phyloP scores from a whole-genome alignment of 2,329 filamentous ascomycete genomes.

The Pleoardoris graminearum region DNA sequence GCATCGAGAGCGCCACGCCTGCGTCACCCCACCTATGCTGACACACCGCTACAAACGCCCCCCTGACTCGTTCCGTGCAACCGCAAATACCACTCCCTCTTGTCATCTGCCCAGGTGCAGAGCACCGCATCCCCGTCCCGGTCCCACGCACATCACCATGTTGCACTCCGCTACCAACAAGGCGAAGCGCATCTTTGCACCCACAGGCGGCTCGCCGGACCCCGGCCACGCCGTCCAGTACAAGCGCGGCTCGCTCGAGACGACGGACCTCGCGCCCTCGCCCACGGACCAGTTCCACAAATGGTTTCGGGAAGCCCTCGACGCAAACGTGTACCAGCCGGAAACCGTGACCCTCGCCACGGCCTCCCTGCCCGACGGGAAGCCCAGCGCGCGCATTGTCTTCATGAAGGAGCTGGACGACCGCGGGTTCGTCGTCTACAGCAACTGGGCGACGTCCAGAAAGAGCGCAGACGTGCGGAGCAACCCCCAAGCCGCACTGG shows the following conservation, averaged over 20 bases:
- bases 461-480: conserved; percentile 68
- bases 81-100: neutral
- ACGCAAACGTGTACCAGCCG: conserved; percentile 68
- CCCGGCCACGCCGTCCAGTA: conserved; percentile 75
- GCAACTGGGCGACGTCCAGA: conserved; percentile 80
- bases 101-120: neutral
- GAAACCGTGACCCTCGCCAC: conserved; percentile 90
- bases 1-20: neutral
- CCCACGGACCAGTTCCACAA: conserved; percentile 84
- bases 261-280: conserved; percentile 61
- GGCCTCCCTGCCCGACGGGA: conserved; percentile 78
- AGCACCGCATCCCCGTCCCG: neutral
- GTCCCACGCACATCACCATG: conserved; percentile 19
- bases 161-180: conserved; percentile 25
- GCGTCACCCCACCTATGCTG: neutral
- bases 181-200: conserved; percentile 60
- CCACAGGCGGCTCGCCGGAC: conserved; percentile 57
- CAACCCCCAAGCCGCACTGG: conserved; percentile 80
- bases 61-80: neutral
- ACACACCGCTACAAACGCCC: neutral
- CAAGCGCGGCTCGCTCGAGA: conserved; percentile 65
- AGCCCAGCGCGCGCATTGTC: conserved; percentile 81
- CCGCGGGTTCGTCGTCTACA: conserved; percentile 86
- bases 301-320: conserved; percentile 81
- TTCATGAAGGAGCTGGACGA: conserved; percentile 94